These are phyloP conservation scores for Vitis rotundifolia DNA, from an alignment of 164 flowering plant species.

Conservation along the genomic window DNA sequence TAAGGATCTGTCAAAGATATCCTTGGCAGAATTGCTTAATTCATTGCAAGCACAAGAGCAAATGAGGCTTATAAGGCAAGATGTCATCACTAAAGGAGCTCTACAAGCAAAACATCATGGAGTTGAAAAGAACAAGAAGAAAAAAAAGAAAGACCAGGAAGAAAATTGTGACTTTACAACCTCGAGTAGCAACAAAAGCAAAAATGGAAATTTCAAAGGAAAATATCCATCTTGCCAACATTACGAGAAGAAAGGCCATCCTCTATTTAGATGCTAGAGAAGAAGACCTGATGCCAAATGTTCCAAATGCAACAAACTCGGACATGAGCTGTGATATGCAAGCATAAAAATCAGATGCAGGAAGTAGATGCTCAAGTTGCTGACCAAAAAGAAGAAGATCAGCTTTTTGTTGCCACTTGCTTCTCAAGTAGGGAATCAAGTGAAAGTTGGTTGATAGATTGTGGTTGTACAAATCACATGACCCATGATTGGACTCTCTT, in stretches of 20 bases:
- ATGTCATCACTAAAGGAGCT: not conserved
- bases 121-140: too few relatives aligned
- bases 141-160: too few relatives aligned
- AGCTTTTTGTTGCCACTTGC: conserved; percentile 1
- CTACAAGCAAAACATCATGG: not conserved
- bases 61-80: not conserved
- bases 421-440: not conserved
- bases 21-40: not conserved
- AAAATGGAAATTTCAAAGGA: not conserved
- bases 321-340: conserved; percentile 5
- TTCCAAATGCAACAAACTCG: not conserved
- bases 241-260: conserved; percentile 1
- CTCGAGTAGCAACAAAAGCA: too few relatives aligned
- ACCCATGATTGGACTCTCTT: conserved; percentile 5
- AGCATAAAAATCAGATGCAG: not conserved
- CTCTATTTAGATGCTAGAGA: not conserved
- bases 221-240: not conserved
- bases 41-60: conserved; percentile 4
- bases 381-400: conserved; percentile 1
- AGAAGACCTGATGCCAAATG: conserved; percentile 7
- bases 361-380: conserved; percentile 1
- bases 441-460: conserved; percentile 6
- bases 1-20: not conserved
- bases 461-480: conserved; percentile 13
- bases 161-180: too few relatives aligned